Base-by-base conservation (phyloP, 768 basidiomycete genomes). In the Leccinum boreale region DNA sequence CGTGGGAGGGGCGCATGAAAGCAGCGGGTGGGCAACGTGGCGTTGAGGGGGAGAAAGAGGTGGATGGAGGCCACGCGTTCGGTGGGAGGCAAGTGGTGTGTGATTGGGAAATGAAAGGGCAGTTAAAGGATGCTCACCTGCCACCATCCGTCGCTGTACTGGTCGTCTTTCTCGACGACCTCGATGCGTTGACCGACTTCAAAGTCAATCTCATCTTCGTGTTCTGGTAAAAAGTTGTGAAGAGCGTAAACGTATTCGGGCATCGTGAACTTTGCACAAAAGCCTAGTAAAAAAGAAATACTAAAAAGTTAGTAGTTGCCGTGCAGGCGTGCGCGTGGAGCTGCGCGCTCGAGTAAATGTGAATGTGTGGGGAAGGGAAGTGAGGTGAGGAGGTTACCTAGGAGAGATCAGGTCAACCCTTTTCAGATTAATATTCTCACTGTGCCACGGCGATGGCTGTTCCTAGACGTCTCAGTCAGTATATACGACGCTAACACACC, bases 131-230 rank as follows among this genome's bases (percentile, higher is more conserved):
- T 58, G 58, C 72, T 60, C 42, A 87, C 87, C 81, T 85, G 81
- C 93, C 93, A 98, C 97, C 97, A 98, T 17, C 96, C 97, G 73
- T 99, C 97, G 19, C 84, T 84, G 70, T 91, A 98, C 57, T 84
- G 74, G 62, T 98, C 97, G 68, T 98, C 97, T 75, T 85, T 92
- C 77, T 98, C 96, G 44, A 98, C 57, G 28, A 99, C 85, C 67
- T 92, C 87, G 64, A 98, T 92, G 56, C 83, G 79, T 63, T 98
- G 93, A 2, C 95, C 95, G 4, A 86, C 86, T 45, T 75, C 79
- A 70, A 98, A 97, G 1, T 85, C 65, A 39, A 98, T 82, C 74
- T 99, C 97, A 73, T 99, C 97, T 52, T 91, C 90, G 73, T 98
- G 85, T 77, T 99, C 94, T 3, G 97, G 95, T 4, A 75, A 65